These are phyloP conservation scores for Xylaria sp. DNA, from an alignment of 2,329 filamentous ascomycete genomes.

Conservation along the genomic window DNA sequence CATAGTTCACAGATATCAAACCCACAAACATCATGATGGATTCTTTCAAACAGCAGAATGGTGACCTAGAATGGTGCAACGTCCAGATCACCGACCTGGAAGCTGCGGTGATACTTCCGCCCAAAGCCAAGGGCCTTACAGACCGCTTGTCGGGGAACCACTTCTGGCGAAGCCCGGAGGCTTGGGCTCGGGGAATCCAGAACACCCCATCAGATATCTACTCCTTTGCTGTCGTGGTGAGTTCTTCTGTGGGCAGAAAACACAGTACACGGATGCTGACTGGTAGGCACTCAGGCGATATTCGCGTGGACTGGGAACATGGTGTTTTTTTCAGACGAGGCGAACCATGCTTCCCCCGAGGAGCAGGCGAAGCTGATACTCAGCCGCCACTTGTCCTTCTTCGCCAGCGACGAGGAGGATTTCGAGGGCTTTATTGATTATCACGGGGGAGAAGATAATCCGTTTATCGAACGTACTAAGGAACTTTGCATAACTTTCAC, in stretches of 20 bases:
- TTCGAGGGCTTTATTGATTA: conserved; percentile 31
- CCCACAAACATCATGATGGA: conserved; percentile 34
- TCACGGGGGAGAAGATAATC: conserved; percentile 27
- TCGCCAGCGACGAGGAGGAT: conserved; percentile 28
- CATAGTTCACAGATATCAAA: conserved; percentile 33
- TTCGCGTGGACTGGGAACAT: conserved; percentile 29
- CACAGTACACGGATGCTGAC: conserved; percentile 24
- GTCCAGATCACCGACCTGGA: conserved; percentile 27
- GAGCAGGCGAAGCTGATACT: conserved; percentile 31
- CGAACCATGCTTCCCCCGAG: conserved; percentile 31
- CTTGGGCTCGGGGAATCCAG: conserved; percentile 31
- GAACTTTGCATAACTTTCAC: conserved; percentile 25
- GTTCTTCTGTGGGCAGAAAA: conserved; percentile 25
- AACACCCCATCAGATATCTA: conserved; percentile 35
- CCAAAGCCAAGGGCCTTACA: conserved; percentile 30
- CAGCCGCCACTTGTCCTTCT: conserved; percentile 29
- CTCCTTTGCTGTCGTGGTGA: conserved; percentile 30
- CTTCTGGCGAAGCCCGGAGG: conserved; percentile 32
- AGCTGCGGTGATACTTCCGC: conserved; percentile 28
- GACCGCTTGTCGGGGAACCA: conserved; percentile 33
- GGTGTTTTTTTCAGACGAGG: conserved; percentile 30
- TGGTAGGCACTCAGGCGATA: conserved; percentile 27
- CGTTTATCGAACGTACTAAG: conserved; percentile 28
- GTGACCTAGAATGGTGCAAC: conserved; percentile 27
- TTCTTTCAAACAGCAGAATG: conserved; percentile 29